Evolutionary conservation across 1,139 yeast genomes (phyloP).

Genomic region (Blastobotrys petasosporus): DNA sequence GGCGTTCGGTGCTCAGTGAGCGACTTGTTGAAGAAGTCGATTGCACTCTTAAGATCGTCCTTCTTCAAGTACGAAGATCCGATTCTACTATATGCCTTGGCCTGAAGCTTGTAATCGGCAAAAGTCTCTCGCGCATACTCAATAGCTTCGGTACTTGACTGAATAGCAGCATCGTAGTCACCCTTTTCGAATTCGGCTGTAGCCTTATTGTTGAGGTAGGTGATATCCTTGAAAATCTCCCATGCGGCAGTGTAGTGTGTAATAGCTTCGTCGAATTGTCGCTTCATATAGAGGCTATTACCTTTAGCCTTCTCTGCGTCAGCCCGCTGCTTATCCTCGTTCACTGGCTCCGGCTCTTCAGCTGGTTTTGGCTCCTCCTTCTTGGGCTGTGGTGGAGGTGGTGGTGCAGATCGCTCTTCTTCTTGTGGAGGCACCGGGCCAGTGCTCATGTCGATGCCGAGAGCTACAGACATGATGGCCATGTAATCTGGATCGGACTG

Average conservation of each 20-base stretch:
- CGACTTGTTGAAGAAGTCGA: conserved; percentile 77
- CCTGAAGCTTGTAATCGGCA: conserved; percentile 86
- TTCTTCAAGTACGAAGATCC: conserved; percentile 77
- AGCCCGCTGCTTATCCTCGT: conserved; percentile 48
- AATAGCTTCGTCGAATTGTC: conserved; percentile 90
- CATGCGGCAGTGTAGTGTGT: conserved; percentile 81
- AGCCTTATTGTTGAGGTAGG: conserved; percentile 91
- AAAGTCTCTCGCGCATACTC: conserved; percentile 85
- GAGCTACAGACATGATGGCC: conserved; percentile 78
- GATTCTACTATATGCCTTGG: conserved; percentile 88
- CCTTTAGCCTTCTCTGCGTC: conserved; percentile 82
- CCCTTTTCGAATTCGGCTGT: conserved; percentile 98
- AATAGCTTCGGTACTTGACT: conserved; percentile 74
- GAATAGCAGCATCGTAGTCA: conserved; percentile 76
- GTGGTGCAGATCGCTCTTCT: conserved; percentile 23
- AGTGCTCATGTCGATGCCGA: conserved; percentile 67
- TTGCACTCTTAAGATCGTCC: conserved; percentile 67
- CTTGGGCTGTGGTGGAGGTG: conserved; percentile 24
- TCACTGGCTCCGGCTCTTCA: conserved; percentile 34
- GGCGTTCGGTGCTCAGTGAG: conserved; percentile 97
- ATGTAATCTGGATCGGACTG: conserved; percentile 79
- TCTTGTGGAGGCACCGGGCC: conserved; percentile 27
- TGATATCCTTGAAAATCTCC: conserved; percentile 75
- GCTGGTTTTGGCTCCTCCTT: conserved; percentile 31
- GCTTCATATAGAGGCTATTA: conserved; percentile 76